Evolutionary conservation across 768 basidiomycete genomes (phyloP).

Genomic region (Pilatotrama ljubarskyi): DNA sequence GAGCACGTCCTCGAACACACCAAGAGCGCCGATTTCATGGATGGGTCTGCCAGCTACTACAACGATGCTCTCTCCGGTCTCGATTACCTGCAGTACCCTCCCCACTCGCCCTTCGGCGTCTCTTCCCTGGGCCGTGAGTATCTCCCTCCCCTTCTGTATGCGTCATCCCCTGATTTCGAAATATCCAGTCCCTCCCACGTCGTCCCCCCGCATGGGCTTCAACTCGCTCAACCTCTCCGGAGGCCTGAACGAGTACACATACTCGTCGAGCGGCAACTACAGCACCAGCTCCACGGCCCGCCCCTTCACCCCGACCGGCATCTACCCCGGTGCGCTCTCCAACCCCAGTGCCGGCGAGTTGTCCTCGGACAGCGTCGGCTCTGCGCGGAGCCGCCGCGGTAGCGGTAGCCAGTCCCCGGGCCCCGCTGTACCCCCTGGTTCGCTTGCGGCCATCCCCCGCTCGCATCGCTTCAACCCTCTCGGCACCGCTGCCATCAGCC

Average conservation of each 20-base stretch:
- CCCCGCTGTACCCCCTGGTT: constrained; percentile 47
- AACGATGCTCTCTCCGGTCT: constrained; percentile 48
- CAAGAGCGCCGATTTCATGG: constrained; percentile 49
- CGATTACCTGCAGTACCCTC: constrained; percentile 72
- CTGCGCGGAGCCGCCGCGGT: constrained; percentile 66
- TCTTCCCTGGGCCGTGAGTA: constrained; percentile 61
- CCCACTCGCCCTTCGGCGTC: constrained; percentile 63
- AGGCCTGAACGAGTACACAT: constrained; percentile 61
- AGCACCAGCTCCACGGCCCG: constrained; percentile 54
- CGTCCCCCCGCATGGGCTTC: constrained; percentile 65
- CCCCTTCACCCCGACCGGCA: constrained; percentile 67
- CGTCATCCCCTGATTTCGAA: constrained; percentile 14
- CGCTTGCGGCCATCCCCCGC: constrained; percentile 61
- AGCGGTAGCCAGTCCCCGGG: constrained; percentile 59
- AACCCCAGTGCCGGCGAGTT: constrained; percentile 68
- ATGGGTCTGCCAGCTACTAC: constrained; percentile 35
- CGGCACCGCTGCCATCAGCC: constrained; percentile 43
- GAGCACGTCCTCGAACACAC: constrained; percentile 50
- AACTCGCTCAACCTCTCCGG: constrained; percentile 58
- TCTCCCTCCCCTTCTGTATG: constrained; percentile 14
- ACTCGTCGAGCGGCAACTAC: constrained; percentile 54
- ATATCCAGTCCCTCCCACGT: constrained; percentile 48
- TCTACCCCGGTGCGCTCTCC: constrained; percentile 74
- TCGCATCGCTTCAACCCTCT: constrained; percentile 83
- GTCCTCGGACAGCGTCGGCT: constrained; percentile 69